Percentiles rank a stretch among this genome's conserved stretches.
phyloP scores from a whole-genome alignment of 78 protist genomes.

The Polysphondylium violaceum region DNA sequence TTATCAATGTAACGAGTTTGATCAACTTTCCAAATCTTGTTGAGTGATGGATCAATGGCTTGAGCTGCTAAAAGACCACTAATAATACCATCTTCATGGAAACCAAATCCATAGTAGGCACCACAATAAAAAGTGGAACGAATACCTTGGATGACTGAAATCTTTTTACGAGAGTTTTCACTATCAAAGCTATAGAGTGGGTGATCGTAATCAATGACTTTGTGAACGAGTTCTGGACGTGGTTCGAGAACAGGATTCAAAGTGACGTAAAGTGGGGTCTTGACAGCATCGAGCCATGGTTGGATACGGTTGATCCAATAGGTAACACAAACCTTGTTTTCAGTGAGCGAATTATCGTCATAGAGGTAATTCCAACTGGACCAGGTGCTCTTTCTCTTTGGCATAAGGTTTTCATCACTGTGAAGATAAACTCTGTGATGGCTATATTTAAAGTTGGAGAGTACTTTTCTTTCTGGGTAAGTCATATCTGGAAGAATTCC shows the following conservation, averaged over 20 bases:
- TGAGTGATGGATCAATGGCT: conserved; percentile 15
- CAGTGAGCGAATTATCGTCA: conserved; percentile 29
- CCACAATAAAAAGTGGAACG: conserved; percentile 45
- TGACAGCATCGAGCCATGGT: conserved; percentile 41
- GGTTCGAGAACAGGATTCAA: conserved; percentile 54
- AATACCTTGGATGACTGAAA: conserved; percentile 41
- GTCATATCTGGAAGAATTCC: conserved; percentile 28
- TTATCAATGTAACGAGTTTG: conserved; percentile 6
- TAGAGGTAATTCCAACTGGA: conserved; percentile 63
- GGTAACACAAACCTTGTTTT: conserved; percentile 36
- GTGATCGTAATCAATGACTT: conserved; percentile 59
- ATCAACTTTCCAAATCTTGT: conserved; percentile 44
- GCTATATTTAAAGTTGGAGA: conserved; percentile 15
- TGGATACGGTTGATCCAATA: conserved; percentile 74
- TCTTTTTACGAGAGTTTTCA: neutral
- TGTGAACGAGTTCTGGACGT: conserved; percentile 6
- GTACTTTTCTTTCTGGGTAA: conserved; percentile 13
- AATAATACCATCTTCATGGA: conserved; percentile 71
- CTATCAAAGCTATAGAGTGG: conserved; percentile 9
- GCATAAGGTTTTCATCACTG: conserved; percentile 38
- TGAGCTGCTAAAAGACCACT: conserved; percentile 61
- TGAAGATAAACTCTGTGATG: conserved; percentile 39
- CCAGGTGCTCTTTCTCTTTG: conserved; percentile 31
- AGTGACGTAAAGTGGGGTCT: conserved; percentile 46
- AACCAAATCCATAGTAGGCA: conserved; percentile 54